Evolutionary conservation across 2,329 filamentous ascomycete genomes (phyloP).

Genomic region (Fusarium hainanense): DNA sequence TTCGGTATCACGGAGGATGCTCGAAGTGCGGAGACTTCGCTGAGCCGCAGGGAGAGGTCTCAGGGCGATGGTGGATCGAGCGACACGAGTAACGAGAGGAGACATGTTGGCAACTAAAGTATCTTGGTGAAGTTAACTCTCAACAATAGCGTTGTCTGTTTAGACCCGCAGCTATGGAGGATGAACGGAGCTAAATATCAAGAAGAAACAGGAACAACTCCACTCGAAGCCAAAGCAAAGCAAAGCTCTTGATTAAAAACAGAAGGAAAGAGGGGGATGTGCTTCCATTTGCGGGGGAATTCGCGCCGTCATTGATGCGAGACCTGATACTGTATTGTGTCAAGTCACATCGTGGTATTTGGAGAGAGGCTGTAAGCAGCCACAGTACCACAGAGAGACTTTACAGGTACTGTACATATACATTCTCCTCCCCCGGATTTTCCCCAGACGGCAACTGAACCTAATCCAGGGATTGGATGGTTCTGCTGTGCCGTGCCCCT

Average conservation of each 20-base stretch:
- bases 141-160: not conserved
- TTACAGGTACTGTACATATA: conserved; percentile 18
- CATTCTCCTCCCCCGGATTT: conserved; percentile 27
- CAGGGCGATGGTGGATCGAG: conserved; percentile 17
- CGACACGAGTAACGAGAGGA: conserved; percentile 14
- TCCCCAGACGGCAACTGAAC: conserved; percentile 22
- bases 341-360: conserved; percentile 33
- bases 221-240: conserved; percentile 1
- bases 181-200: conserved; percentile 23
- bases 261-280: conserved; percentile 1
- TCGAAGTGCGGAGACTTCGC: conserved; percentile 35
- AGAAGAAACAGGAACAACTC: conserved; percentile 13
- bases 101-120: conserved; percentile 14
- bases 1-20: conserved; percentile 26
- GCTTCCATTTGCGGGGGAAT: conserved; percentile 25
- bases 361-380: conserved; percentile 14
- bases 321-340: not conserved
- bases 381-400: conserved; percentile 24
- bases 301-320: conserved; percentile 36
- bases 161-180: conserved; percentile 12
- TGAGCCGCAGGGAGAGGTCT: conserved; percentile 33
- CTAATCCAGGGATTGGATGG: conserved; percentile 6
- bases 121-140: not conserved
- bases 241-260: conserved; percentile 19
- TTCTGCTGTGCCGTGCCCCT: conserved; percentile 13